These are phyloP conservation scores for Echria macrotheca DNA, from an alignment of 495 filamentous ascomycete genomes.

Conservation along the genomic window DNA sequence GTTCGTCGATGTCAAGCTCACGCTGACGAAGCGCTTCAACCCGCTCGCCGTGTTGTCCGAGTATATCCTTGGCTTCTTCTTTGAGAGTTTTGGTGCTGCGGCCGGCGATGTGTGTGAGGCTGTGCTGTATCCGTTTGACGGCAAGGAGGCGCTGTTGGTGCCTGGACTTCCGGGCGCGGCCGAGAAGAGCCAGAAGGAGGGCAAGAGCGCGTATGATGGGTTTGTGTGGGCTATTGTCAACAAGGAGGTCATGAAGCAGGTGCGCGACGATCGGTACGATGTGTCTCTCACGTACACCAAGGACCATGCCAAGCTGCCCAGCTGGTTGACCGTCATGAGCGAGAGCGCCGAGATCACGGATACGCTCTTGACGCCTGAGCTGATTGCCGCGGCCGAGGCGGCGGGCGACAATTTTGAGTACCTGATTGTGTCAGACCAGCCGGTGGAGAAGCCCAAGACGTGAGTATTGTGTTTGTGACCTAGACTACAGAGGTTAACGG, in stretches of 20 bases:
- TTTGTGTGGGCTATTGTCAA: slow-evolving; percentile 96
- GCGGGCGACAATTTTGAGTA: slow-evolving; percentile 83
- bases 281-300: slow-evolving; percentile 86
- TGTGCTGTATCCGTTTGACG: slow-evolving; percentile 80
- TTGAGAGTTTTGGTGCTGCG: slow-evolving; percentile 60
- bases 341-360: slow-evolving; percentile 97
- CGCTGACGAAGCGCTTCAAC: slow-evolving; percentile 84
- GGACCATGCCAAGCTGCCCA: slow-evolving; percentile 84
- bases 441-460: slow-evolving; percentile 83
- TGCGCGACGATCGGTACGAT: slow-evolving; percentile 91
- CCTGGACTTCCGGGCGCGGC: slow-evolving; percentile 52
- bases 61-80: slow-evolving; percentile 62
- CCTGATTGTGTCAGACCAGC: slow-evolving; percentile 85
- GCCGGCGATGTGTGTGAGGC: slow-evolving; percentile 70
- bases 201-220: slow-evolving; percentile 75
- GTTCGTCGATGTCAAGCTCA: slow-evolving; percentile 78
- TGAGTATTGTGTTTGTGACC: slow-evolving; percentile 38
- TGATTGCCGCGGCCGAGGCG: slow-evolving; percentile 72
- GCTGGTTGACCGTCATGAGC: slow-evolving; percentile 90
- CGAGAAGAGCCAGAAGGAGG: slow-evolving; percentile 49
- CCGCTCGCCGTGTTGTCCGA: slow-evolving; percentile 70
- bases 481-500: background rate
- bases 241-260: slow-evolving; percentile 85
- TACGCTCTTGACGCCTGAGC: slow-evolving; percentile 71
- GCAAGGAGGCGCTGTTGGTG: slow-evolving; percentile 70